phyloP scores from a whole-genome alignment of 768 basidiomycete genomes.

The Lepiota venenata region DNA sequence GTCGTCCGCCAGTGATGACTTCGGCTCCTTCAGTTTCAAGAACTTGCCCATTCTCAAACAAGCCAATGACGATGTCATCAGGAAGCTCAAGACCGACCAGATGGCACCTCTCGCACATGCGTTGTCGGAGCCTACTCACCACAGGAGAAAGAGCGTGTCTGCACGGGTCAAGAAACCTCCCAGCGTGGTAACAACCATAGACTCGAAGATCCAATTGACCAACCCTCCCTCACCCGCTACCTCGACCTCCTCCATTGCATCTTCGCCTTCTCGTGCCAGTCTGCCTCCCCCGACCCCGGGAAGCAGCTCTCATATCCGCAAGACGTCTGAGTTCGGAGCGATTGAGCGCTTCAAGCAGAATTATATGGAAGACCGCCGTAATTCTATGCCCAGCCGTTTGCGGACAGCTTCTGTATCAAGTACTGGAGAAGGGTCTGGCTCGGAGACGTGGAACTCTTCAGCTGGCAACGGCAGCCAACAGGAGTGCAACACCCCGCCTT shows the following conservation, averaged over 20 bases:
- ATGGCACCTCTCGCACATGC: slow-evolving; percentile 75
- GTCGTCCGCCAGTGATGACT: slow-evolving; percentile 79
- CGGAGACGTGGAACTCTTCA: slow-evolving; percentile 68
- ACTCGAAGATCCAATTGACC: slow-evolving; percentile 57
- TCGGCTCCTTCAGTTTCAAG: slow-evolving; percentile 98
- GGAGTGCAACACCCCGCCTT: slow-evolving; percentile 68
- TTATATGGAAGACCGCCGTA: slow-evolving; percentile 77
- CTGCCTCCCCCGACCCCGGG: slow-evolving; percentile 71
- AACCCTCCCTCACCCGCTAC: slow-evolving; percentile 91
- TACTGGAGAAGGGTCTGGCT: slow-evolving; percentile 73
- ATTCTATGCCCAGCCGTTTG: slow-evolving; percentile 83
- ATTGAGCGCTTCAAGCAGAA: slow-evolving; percentile 86
- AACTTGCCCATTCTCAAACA: slow-evolving; percentile 95
- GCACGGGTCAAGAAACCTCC: slow-evolving; percentile 79
- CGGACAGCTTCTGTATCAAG: slow-evolving; percentile 86
- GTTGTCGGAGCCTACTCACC: slow-evolving; percentile 62
- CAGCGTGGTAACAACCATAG: slow-evolving; percentile 68
- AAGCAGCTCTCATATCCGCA: slow-evolving; percentile 61
- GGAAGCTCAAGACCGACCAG: slow-evolving; percentile 91
- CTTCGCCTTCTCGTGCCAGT: slow-evolving; percentile 80
- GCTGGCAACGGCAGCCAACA: slow-evolving; percentile 52
- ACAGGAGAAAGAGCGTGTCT: slow-evolving; percentile 79
- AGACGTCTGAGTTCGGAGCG: slow-evolving; percentile 87
- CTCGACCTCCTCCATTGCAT: slow-evolving; percentile 87
- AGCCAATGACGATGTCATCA: slow-evolving; percentile 97